Conservation (phyloP, 2,329 filamentous ascomycete genomes). For the Verticillium nubilum region DNA sequence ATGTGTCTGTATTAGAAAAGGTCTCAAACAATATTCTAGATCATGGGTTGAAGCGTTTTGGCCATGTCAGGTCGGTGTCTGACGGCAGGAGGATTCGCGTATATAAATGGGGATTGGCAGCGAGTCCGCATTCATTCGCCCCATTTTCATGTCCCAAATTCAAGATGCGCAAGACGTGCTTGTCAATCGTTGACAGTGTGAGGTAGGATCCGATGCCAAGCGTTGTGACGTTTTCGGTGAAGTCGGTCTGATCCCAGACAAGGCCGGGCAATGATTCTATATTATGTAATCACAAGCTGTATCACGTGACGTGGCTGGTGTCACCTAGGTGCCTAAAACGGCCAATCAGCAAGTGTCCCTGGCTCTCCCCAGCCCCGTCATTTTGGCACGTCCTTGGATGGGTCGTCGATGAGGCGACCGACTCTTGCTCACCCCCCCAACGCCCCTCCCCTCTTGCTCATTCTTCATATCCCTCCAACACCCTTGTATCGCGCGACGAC, state of each 20-base stretch:
- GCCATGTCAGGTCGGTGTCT: too few species aligned
- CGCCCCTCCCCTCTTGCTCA: conserved; percentile 11
- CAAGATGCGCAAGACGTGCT: too few species aligned
- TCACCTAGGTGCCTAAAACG: conserved; percentile 1
- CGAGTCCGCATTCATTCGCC: too few species aligned
- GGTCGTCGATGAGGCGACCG: conserved; percentile 8
- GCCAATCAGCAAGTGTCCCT: conserved; percentile 6
- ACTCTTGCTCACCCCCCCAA: conserved; percentile 4
- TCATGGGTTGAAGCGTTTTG: too few species aligned
- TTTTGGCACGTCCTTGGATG: conserved; percentile 9
- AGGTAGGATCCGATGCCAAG: not conserved
- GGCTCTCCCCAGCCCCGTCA: conserved; percentile 13
- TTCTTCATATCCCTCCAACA: conserved; percentile 8
- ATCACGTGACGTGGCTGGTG: conserved; percentile 13
- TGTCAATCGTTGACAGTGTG: too few species aligned
- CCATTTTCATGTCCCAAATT: too few species aligned
- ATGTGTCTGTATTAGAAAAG: too few species aligned
- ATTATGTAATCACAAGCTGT: not conserved
- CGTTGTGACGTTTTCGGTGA: not conserved
- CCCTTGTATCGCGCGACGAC: conserved; percentile 11
- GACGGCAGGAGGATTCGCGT: too few species aligned
- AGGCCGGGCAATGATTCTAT: not conserved
- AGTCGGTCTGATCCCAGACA: not conserved
- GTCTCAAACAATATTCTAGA: too few species aligned
- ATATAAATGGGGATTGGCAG: too few species aligned